Base-by-base conservation (phyloP, 768 basidiomycete genomes). In the Boletus reticulatus region DNA sequence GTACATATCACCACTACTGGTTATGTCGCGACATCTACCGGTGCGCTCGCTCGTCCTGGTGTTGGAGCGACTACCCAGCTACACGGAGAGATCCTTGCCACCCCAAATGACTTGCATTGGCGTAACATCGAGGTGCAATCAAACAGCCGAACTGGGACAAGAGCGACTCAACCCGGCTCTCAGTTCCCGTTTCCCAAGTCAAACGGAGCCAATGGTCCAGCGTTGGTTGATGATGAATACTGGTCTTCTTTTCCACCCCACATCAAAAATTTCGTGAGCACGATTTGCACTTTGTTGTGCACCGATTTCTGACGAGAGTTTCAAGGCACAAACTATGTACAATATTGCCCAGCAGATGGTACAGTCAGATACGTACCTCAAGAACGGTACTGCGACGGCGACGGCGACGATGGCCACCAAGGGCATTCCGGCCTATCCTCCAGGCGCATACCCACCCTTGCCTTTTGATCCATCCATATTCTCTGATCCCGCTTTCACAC, bases 171-270 rank as follows among this genome's bases (percentile, higher is more conserved):
- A 10, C 49, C 54, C 4, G 42, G 37, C 46, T 29, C 53, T 29
- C 66, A 68, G 9, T n/a, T 50, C 34, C 57, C 64, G 1, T 55
- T 71, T 0, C 57, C 61, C 27, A 72, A 59, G 57, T 47, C 51
- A 11, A 65, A 71, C 34, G 71, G 65, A 45, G 22, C 53, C 20
- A 62, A 57, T 42, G 62, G 61, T 10, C 46, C 59, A 17, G 44
- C 52, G 49, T 44, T 71, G 16, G 73, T 77, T 47, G 84, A 84
- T 58, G 84, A 86, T 60, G 84, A 83, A 45, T 87, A 88, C 66
- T 87, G 86, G 87, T 79, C 82, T 45, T 79, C 81, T 38, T 77
- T 89, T 43, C 87, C 88, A 37, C 78, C 81, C 22, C 83, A 88
- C 62, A 79, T 88, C 56, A 80, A 84, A 65, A 84, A 80, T 58